A percentile compares a stretch with the other conserved stretches of the same genome.
Evolutionary conservation across 2,329 filamentous ascomycete genomes (phyloP).

Genomic region (Cladosporium velox): DNA sequence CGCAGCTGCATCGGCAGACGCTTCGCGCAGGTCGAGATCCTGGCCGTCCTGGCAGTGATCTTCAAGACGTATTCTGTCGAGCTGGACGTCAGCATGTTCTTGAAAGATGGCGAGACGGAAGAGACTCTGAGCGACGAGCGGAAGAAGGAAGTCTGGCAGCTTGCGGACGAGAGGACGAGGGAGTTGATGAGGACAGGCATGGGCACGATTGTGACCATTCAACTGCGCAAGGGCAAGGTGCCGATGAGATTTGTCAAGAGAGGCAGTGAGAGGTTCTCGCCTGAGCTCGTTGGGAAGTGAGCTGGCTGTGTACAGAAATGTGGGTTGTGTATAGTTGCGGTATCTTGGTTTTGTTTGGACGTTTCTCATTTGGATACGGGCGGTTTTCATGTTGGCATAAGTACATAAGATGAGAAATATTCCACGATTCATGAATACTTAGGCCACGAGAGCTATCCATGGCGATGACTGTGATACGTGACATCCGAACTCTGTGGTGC

Average conservation of each 20-base stretch:
- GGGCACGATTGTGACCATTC: conserved; percentile 68
- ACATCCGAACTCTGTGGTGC: not conserved
- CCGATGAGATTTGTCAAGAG: conserved; percentile 69
- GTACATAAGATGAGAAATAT: not conserved
- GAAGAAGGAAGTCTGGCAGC: conserved; percentile 59
- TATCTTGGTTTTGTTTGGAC: not conserved
- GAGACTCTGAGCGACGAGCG: conserved; percentile 48
- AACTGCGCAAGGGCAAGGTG: conserved; percentile 64
- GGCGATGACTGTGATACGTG: not conserved
- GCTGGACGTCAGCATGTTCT: conserved; percentile 60
- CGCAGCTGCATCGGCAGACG: conserved; percentile 57
- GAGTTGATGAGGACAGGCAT: conserved; percentile 57
- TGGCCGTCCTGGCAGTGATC: conserved; percentile 55
- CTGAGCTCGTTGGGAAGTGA: conserved; percentile 9
- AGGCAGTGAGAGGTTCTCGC: conserved; percentile 60
- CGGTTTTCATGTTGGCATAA: not conserved
- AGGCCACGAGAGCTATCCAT: too few species aligned
- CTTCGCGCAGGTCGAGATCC: conserved; percentile 60
- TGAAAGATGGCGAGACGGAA: conserved; percentile 46
- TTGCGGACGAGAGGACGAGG: conserved; percentile 59
- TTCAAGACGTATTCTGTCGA: conserved; percentile 66
- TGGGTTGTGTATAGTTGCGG: not conserved
- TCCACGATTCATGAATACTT: not conserved
- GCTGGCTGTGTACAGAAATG: not conserved
- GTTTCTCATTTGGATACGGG: not conserved